These are phyloP conservation scores for Corinectria fuckeliana DNA, from an alignment of 2,329 filamentous ascomycete species.

Conservation along the genomic window DNA sequence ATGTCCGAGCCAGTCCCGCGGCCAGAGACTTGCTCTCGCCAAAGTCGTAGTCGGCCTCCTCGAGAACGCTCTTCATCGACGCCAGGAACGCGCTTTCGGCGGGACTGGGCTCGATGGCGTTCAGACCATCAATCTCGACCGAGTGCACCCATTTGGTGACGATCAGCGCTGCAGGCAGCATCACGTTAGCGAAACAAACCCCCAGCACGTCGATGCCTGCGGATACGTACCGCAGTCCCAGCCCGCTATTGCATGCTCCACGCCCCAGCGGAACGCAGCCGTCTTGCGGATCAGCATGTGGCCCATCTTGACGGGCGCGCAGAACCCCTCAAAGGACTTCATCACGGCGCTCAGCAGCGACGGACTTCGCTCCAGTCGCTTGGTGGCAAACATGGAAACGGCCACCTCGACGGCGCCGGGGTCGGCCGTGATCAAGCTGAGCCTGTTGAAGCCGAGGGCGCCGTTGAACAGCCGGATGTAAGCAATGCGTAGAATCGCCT, in stretches of 20 bases:
- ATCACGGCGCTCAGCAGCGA: constrained; percentile 12
- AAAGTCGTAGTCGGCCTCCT: constrained; percentile 20
- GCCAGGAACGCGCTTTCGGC: constrained; percentile 4
- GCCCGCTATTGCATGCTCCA: constrained; percentile 21
- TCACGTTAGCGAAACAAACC: neutral
- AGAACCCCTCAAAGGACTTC: constrained; percentile 13
- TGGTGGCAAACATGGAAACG: neutral
- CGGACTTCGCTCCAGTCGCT: neutral
- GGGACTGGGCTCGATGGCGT: neutral
- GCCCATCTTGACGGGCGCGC: constrained; percentile 15
- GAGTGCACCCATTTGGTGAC: constrained; percentile 24
- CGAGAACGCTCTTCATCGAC: constrained; percentile 5
- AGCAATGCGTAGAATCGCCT: constrained; percentile 17
- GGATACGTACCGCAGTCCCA: constrained; percentile 21
- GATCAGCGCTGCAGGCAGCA: constrained; percentile 8
- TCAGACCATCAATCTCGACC: constrained; percentile 5
- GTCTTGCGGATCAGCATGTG: constrained; percentile 23
- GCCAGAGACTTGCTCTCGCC: constrained; percentile 15
- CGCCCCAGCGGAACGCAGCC: constrained; percentile 22
- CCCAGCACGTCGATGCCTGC: too few species aligned
- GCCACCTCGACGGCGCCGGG: neutral
- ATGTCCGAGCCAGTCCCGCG: constrained; percentile 12
- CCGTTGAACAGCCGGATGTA: constrained; percentile 16
- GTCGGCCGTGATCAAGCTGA: constrained; percentile 8
- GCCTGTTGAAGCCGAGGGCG: neutral